Percentiles rank a stretch among this genome's conserved stretches.
Conservation (phyloP, 345 rosid species). For the Erodium maritimum region DNA sequence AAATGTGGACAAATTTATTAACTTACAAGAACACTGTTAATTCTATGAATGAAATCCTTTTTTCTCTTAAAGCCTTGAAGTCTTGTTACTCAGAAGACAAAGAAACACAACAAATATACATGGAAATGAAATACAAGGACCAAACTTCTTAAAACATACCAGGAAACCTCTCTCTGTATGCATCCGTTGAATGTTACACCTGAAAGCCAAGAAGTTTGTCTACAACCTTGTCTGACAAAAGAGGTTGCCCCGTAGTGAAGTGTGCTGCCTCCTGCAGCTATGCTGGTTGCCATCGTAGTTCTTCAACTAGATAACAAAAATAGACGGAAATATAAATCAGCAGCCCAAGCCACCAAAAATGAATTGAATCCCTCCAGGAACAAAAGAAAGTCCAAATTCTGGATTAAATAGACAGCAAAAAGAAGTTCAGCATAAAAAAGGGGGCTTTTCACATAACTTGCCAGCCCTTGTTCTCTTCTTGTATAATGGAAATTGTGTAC, state of each 20-base stretch:
- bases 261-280: conserved; percentile 36
- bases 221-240: conserved; percentile 22
- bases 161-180: conserved; percentile 38
- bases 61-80: neutral
- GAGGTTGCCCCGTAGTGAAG: conserved; percentile 22
- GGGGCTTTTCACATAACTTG: neutral
- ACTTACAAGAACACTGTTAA: neutral
- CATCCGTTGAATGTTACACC: conserved; percentile 27
- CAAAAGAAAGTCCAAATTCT: neutral
- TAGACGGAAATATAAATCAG: neutral
- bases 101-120: neutral
- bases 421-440: neutral
- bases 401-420: neutral
- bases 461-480: neutral
- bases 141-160: conserved; percentile 29
- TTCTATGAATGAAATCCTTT: neutral
- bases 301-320: conserved; percentile 14
- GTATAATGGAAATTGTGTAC: neutral
- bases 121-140: conserved; percentile 3
- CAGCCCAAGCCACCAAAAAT: neutral
- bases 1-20: neutral
- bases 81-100: neutral
- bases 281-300: conserved; percentile 37
- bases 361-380: neutral
- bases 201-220: conserved; percentile 29